Evolutionary conservation across 148 eudicot species (phyloP).

Genomic region (Rhododendron kiyosumense): DNA sequence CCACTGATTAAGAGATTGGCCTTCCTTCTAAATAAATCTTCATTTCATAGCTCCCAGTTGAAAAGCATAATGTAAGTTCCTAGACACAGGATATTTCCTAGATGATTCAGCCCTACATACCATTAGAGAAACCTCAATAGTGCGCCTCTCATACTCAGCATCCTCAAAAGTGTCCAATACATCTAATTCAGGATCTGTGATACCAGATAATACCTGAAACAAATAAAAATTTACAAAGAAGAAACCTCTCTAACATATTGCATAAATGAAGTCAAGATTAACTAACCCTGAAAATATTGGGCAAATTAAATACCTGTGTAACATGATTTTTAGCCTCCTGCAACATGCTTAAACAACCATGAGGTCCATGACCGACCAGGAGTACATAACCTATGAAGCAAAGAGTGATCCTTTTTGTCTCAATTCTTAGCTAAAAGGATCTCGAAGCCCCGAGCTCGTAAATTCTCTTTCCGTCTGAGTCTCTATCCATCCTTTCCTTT

Average conservation of each 20-base stretch:
- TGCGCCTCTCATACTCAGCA: conserved; percentile 25
- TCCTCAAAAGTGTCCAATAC: conserved; percentile 30
- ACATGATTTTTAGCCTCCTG: neutral
- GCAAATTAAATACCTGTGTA: neutral
- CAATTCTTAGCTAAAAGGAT: neutral
- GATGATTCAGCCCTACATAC: conserved; percentile 21
- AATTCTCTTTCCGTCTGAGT: neutral
- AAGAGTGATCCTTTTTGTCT: neutral
- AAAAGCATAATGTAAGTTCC: neutral
- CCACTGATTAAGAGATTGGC: neutral
- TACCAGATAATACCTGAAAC: conserved; percentile 26
- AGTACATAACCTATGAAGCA: neutral
- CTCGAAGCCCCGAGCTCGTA: neutral
- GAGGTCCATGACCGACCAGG: neutral
- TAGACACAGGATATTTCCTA: neutral
- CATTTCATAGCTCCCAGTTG: neutral
- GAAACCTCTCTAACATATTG: neutral
- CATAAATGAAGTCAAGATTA: neutral
- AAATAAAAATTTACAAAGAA: neutral
- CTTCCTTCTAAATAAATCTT: neutral
- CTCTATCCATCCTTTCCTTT: neutral
- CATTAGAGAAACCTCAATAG: conserved; percentile 27
- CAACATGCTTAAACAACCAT: neutral
- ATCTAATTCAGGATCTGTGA: conserved; percentile 23
- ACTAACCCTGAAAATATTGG: neutral